Evolutionary conservation across 208 protist species (phyloP).

Genomic region (Porcisia deanei): DNA sequence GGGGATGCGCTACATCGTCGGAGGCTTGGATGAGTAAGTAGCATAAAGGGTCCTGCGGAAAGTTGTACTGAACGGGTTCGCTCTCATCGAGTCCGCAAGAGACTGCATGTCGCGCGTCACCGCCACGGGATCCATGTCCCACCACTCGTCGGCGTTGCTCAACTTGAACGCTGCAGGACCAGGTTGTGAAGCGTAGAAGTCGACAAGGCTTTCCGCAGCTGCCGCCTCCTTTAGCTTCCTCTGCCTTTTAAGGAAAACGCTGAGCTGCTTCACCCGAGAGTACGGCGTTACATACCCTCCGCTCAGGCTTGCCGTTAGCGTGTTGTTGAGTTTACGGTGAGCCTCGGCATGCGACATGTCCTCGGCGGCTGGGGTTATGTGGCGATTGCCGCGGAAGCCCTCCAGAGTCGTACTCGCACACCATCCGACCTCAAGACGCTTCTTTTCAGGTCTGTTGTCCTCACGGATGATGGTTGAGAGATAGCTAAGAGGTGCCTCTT

Average conservation of each 20-base stretch:
- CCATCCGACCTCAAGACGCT: conserved; percentile 41
- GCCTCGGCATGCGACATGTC: conserved; percentile 15
- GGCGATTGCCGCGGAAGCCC: conserved; percentile 23
- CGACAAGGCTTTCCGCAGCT: conserved; percentile 23
- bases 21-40: background rate
- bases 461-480: conserved; percentile 45
- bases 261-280: conserved; percentile 36
- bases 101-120: conserved; percentile 38
- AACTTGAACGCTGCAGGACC: conserved; percentile 70
- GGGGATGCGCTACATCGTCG: background rate
- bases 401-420: conserved; percentile 36
- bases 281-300: conserved; percentile 51
- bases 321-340: conserved; percentile 38
- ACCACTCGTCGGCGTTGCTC: conserved; percentile 85
- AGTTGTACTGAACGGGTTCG: conserved; percentile 37
- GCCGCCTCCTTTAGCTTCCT: conserved; percentile 29
- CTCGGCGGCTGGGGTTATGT: conserved; percentile 14
- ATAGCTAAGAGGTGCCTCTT: conserved; percentile 41
- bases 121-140: conserved; percentile 53
- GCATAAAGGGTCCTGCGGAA: conserved; percentile 5
- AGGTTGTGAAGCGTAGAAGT: conserved; percentile 22
- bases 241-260: conserved; percentile 21
- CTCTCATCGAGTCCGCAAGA: conserved; percentile 23
- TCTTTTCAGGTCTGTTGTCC: conserved; percentile 44
- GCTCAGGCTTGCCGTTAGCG: conserved; percentile 28